Conservation (phyloP, 106 monocot genomes). For the Ottelia alismoides region DNA sequence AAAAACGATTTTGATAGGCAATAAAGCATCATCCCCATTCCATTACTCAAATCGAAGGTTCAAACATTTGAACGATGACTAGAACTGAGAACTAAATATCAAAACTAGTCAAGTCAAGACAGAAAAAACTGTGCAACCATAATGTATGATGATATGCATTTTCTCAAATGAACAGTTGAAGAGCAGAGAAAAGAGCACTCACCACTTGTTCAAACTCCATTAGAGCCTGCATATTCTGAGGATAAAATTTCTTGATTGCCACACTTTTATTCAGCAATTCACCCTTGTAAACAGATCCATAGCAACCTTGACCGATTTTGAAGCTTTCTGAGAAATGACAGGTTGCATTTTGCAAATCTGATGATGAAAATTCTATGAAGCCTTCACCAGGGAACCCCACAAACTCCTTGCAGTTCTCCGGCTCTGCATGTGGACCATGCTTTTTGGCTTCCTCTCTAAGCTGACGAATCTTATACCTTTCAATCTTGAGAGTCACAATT, state of each 20-base stretch:
- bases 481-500: slow-evolving; percentile 22
- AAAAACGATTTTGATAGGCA: too few species aligned
- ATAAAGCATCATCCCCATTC: too few species aligned
- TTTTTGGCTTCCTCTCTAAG: slow-evolving; percentile 15
- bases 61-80: too few species aligned
- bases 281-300: slow-evolving; percentile 62
- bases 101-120: too few species aligned
- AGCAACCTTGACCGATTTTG: slow-evolving; percentile 41
- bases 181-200: neutral
- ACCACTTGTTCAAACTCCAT: slow-evolving; percentile 74
- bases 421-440: slow-evolving; percentile 2
- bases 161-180: too few species aligned
- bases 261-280: slow-evolving; percentile 61
- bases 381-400: slow-evolving; percentile 9
- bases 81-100: too few species aligned
- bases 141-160: too few species aligned
- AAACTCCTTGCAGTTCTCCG: slow-evolving; percentile 9
- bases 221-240: slow-evolving; percentile 31
- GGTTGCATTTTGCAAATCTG: slow-evolving; percentile 63
- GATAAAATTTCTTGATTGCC: slow-evolving; percentile 46
- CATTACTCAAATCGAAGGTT: too few species aligned
- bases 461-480: slow-evolving; percentile 14
- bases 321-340: slow-evolving; percentile 80
- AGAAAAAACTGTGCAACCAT: too few species aligned
- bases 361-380: slow-evolving; percentile 52